Conservation (phyloP, 2,329 filamentous ascomycete species). For the Fusarium metavorans region DNA sequence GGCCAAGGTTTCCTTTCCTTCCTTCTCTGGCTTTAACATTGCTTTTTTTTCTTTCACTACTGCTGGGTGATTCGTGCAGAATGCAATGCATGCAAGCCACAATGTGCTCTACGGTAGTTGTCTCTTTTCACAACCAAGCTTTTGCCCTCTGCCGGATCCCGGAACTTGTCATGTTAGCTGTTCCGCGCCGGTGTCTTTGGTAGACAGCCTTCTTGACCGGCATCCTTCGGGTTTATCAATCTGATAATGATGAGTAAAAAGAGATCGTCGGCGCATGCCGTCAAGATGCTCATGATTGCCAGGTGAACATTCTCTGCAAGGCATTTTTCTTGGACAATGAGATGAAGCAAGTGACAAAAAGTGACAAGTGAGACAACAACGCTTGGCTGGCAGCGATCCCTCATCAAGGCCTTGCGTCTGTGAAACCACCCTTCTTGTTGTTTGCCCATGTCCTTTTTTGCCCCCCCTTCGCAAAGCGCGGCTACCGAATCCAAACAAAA, state of each 20-base stretch:
- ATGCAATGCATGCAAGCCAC: constrained; percentile 1
- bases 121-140: constrained; percentile 33
- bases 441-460: not conserved
- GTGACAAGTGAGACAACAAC: constrained; percentile 33
- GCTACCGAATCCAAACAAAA: not conserved
- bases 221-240: not conserved
- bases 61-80: not conserved
- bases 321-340: not conserved
- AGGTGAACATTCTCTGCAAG: not conserved
- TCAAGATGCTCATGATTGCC: not conserved
- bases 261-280: not conserved
- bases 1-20: not conserved
- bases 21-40: not conserved
- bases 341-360: not conserved
- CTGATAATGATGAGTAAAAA: not conserved
- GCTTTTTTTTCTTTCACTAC: constrained; percentile 1
- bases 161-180: not conserved
- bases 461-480: constrained; percentile 29
- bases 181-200: not conserved
- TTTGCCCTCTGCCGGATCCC: constrained; percentile 1
- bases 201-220: not conserved
- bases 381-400: constrained; percentile 5
- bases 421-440: not conserved
- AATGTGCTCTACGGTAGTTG: constrained; percentile 24
- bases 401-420: constrained; percentile 20